Evolutionary conservation across 208 protist species (phyloP).

Genomic region (Novymonas esmeraldas): DNA sequence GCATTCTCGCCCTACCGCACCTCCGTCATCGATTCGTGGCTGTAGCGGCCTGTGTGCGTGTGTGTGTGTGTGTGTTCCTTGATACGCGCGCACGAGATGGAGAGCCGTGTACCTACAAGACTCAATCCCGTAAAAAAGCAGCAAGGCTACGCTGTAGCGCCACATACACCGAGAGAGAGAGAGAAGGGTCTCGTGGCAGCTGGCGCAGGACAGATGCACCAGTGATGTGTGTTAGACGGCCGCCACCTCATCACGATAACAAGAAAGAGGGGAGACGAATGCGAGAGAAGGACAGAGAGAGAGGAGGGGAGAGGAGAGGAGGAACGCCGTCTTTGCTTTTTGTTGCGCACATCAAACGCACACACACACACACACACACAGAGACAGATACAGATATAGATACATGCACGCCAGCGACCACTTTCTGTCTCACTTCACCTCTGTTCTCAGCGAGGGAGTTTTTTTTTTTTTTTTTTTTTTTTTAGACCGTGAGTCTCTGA

Average conservation of each 20-base stretch:
- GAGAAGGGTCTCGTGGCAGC: neutral
- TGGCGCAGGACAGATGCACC: too few species aligned
- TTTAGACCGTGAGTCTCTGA: too few species aligned
- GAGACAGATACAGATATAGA: neutral
- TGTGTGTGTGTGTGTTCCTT: slow-evolving; percentile 6
- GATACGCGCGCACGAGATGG: neutral
- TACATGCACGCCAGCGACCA: too few species aligned
- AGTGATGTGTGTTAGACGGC: too few species aligned
- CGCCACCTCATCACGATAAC: neutral
- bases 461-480: too few species aligned
- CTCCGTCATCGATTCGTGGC: slow-evolving; percentile 30
- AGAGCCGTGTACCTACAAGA: too few species aligned
- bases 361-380: neutral
- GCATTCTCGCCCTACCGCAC: slow-evolving; percentile 9
- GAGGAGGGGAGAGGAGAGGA: neutral
- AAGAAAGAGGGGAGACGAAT: neutral
- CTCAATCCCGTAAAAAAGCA: neutral
- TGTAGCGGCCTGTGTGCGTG: slow-evolving; percentile 6
- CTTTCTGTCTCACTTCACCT: too few species aligned
- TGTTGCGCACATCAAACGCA: too few species aligned
- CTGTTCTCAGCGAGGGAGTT: too few species aligned
- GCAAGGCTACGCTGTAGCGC: neutral
- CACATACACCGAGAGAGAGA: neutral
- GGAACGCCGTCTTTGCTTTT: too few species aligned
- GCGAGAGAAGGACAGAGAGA: too few species aligned